Conservation (phyloP, 768 basidiomycete genomes). For the Hortiboletus campestris region DNA sequence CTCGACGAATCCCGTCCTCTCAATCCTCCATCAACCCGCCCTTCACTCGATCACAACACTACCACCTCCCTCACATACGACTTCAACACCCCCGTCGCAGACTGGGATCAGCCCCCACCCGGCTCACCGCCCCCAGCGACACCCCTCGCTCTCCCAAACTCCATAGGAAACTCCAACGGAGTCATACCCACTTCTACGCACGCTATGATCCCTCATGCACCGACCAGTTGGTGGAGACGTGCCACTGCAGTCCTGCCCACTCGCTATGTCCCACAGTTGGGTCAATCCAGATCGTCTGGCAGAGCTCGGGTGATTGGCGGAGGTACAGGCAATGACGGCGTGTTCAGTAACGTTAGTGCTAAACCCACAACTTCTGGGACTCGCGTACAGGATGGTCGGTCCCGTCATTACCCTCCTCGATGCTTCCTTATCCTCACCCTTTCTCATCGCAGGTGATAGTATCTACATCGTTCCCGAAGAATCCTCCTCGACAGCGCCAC, state of each 20-base stretch:
- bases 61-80: constrained; percentile 54
- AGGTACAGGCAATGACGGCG: constrained; percentile 80
- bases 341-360: constrained; percentile 93
- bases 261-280: constrained; percentile 45
- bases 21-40: constrained; percentile 39
- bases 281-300: constrained; percentile 39
- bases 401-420: neutral
- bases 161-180: constrained; percentile 75
- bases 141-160: constrained; percentile 62
- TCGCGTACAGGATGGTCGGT: constrained; percentile 54
- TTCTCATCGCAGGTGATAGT: constrained; percentile 54
- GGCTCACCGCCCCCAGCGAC: constrained; percentile 74
- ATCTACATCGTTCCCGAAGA: constrained; percentile 83
- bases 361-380: constrained; percentile 63
- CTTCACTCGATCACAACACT: neutral
- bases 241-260: constrained; percentile 55
- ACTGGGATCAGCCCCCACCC: constrained; percentile 81
- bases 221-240: constrained; percentile 53
- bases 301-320: constrained; percentile 47
- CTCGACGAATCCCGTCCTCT: constrained; percentile 48
- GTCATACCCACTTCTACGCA: constrained; percentile 50
- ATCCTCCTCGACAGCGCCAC: constrained; percentile 77
- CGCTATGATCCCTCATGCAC: constrained; percentile 21
- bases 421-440: neutral
- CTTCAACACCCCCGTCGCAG: constrained; percentile 64